Evolutionary conservation across 129 eudicot species (phyloP).

Genomic region (Daucus carota): DNA sequence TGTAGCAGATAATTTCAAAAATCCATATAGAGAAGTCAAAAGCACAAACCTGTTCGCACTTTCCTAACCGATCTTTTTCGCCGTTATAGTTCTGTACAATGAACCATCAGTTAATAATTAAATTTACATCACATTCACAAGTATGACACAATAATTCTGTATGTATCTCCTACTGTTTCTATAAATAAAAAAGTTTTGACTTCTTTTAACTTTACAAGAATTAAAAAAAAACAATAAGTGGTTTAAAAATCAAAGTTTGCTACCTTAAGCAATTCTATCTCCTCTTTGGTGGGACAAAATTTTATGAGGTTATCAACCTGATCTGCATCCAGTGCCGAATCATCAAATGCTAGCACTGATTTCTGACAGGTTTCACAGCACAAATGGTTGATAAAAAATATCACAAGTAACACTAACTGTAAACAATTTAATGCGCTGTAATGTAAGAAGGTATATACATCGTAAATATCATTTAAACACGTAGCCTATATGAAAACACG

Average conservation of each 20-base stretch:
- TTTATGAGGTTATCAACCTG: conserved; percentile 95
- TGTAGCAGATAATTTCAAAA: not conserved
- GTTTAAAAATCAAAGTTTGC: conserved; percentile 3
- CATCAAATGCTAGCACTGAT: conserved; percentile 80
- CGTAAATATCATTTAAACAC: not conserved
- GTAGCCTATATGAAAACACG: not conserved
- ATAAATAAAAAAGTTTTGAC: not conserved
- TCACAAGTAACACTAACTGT: not conserved
- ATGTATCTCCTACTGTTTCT: not conserved
- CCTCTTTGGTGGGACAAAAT: conserved; percentile 95
- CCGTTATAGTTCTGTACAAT: conserved; percentile 72
- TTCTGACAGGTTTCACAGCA: conserved; percentile 31
- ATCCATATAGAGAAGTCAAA: not conserved
- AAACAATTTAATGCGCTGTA: not conserved
- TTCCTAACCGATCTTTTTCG: conserved; percentile 66
- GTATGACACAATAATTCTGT: not conserved
- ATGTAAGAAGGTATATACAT: not conserved
- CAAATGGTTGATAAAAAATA: not conserved
- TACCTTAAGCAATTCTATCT: conserved; percentile 91
- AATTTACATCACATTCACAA: not conserved
- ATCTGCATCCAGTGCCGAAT: conserved; percentile 74
- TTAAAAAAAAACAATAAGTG: not conserved
- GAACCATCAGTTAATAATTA: conserved; percentile 16
- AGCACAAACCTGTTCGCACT: conserved; percentile 74
- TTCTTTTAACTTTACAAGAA: not conserved